Percentiles rank a stretch among this genome's conserved stretches.
Conservation (phyloP, 495 filamentous ascomycete species). For the Umbilicaria muhlenbergii region DNA sequence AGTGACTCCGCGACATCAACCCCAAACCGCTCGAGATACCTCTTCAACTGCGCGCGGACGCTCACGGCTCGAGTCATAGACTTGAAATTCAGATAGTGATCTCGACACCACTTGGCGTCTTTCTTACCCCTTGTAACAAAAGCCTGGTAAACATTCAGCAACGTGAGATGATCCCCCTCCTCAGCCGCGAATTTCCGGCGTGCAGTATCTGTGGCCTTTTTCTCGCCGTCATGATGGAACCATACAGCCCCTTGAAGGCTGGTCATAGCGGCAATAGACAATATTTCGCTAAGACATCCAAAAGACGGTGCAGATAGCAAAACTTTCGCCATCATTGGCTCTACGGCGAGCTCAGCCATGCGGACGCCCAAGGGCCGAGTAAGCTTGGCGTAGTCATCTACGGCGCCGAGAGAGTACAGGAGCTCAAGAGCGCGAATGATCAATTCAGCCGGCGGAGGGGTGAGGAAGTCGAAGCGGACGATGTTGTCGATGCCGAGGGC, state of each 20-base stretch:
- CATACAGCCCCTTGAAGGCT: conserved; percentile 69
- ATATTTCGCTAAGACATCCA: conserved; percentile 66
- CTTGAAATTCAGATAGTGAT: conserved; percentile 77
- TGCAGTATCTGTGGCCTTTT: conserved; percentile 53
- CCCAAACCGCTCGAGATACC: conserved; percentile 77
- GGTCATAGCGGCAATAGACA: conserved; percentile 91
- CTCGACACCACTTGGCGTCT: conserved; percentile 72
- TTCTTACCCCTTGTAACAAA: conserved; percentile 79
- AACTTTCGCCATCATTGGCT: conserved; percentile 93
- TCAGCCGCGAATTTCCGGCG: conserved; percentile 78
- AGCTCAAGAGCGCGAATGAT: conserved; percentile 80
- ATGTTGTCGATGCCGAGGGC: conserved; percentile 95
- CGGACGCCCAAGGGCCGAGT: conserved; percentile 72
- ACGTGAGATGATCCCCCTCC: conserved; percentile 89
- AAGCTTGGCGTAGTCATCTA: conserved; percentile 84
- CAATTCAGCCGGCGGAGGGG: conserved; percentile 74
- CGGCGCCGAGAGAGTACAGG: conserved; percentile 72
- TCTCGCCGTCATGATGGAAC: conserved; percentile 63
- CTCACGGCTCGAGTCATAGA: conserved; percentile 69
- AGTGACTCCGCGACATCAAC: conserved; percentile 50
- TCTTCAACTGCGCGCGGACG: conserved; percentile 70
- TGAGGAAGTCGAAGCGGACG: conserved; percentile 77
- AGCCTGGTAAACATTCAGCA: conserved; percentile 84
- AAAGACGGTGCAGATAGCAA: conserved; percentile 65
- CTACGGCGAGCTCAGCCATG: conserved; percentile 90